phyloP scores from a whole-genome alignment of 768 basidiomycete species.

The Pleurotus giganteus region DNA sequence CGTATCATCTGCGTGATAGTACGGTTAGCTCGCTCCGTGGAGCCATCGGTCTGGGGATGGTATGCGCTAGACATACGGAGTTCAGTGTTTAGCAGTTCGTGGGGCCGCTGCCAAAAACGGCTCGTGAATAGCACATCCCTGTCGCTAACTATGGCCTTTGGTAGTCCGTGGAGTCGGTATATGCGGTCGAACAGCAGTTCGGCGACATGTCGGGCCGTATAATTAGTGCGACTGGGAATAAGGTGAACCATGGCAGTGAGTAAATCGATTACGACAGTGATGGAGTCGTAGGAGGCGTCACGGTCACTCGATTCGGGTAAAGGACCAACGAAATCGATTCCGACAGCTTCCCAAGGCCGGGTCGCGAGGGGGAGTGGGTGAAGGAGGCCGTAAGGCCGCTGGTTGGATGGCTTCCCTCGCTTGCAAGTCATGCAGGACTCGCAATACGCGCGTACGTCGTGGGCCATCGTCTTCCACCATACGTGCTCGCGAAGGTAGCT shows the following conservation, averaged over 20 bases:
- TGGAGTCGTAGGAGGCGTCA: slow-evolving; percentile 17
- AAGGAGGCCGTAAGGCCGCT: slow-evolving; percentile 13
- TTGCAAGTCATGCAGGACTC: slow-evolving; percentile 21
- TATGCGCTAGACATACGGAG: slow-evolving; percentile 27
- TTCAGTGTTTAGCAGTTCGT: slow-evolving; percentile 16
- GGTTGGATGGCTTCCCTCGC: slow-evolving; percentile 13
- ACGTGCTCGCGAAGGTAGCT: slow-evolving; percentile 22
- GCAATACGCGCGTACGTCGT: slow-evolving; percentile 24
- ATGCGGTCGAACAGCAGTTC: slow-evolving; percentile 18
- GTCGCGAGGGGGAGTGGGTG: slow-evolving; percentile 18
- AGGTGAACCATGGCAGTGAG: slow-evolving; percentile 15
- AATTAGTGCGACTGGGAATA: slow-evolving; percentile 12
- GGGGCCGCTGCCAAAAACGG: slow-evolving; percentile 13
- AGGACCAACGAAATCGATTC: slow-evolving; percentile 27
- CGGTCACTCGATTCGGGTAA: slow-evolving; percentile 22
- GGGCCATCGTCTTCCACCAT: slow-evolving; percentile 21
- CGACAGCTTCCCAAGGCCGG: slow-evolving; percentile 24
- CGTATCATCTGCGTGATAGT: slow-evolving; percentile 28
- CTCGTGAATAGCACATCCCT: slow-evolving; percentile 17
- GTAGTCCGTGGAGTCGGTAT: slow-evolving; percentile 32
- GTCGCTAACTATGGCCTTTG: slow-evolving; percentile 20
- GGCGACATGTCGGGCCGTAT: slow-evolving; percentile 16
- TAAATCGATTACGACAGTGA: slow-evolving; percentile 19
- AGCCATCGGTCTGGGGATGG: slow-evolving; percentile 20
- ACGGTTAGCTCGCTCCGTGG: slow-evolving; percentile 28